These are phyloP conservation scores for Pythium grandisporangium DNA, from an alignment of 352 stramenopile genomes.

Conservation along the genomic window DNA sequence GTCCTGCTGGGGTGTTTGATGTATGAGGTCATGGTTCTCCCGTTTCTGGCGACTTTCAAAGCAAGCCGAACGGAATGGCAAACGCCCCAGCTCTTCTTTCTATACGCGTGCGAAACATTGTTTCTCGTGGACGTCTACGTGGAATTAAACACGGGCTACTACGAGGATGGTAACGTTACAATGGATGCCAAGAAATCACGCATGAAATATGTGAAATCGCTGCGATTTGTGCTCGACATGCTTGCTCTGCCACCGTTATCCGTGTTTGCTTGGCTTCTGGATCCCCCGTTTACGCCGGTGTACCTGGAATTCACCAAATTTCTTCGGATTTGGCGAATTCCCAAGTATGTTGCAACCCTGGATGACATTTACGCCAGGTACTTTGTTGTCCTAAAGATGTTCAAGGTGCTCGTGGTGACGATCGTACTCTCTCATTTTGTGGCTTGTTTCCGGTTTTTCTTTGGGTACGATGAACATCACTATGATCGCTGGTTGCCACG, in stretches of 20 bases:
- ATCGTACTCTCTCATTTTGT: conserved; percentile 44
- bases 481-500: conserved; percentile 43
- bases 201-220: conserved; percentile 42
- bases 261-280: conserved; percentile 7
- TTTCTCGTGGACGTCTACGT: conserved; percentile 51
- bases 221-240: conserved; percentile 35
- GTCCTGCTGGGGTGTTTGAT: conserved; percentile 35
- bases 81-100: conserved; percentile 16
- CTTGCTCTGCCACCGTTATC: conserved; percentile 35
- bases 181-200: conserved; percentile 35
- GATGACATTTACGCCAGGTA: conserved; percentile 50
- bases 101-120: conserved; percentile 47
- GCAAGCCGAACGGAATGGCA: conserved; percentile 4
- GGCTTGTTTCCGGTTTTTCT: conserved; percentile 44
- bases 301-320: conserved; percentile 66
- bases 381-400: conserved; percentile 57
- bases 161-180: conserved; percentile 52
- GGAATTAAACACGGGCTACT: conserved; percentile 63
- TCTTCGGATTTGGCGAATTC: conserved; percentile 28
- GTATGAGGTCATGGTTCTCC: conserved; percentile 46
- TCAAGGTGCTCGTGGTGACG: conserved; percentile 44
- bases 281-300: conserved; percentile 4
- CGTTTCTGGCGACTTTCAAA: conserved; percentile 37
- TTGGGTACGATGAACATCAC: conserved; percentile 34
- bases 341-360: conserved; percentile 40